These are phyloP conservation scores for Xerocomellus intermedius DNA, from an alignment of 768 basidiomycete genomes.

Conservation along the genomic window DNA sequence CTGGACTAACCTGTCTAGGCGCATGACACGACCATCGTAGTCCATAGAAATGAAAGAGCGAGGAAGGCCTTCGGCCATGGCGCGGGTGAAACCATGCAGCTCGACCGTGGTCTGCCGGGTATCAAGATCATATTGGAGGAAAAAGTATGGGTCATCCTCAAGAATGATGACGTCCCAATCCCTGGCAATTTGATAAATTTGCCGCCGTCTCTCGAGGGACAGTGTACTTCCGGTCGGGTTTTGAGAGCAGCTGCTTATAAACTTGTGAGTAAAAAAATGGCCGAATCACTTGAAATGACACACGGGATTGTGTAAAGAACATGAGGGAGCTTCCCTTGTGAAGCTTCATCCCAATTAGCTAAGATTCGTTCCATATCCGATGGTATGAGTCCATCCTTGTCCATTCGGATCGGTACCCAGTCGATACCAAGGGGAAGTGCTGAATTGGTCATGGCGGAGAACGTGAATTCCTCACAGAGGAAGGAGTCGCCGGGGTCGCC, in stretches of 20 bases:
- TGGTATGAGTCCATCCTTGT: conserved; percentile 50
- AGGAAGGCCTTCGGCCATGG: conserved; percentile 33
- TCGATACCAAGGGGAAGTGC: conserved; percentile 40
- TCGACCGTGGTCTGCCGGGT: conserved; percentile 23
- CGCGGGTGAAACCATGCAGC: conserved; percentile 26
- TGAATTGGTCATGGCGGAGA: conserved; percentile 41
- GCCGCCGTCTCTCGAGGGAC: conserved; percentile 42
- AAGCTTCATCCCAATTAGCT: conserved; percentile 41
- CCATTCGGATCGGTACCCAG: conserved; percentile 47
- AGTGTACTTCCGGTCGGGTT: conserved; percentile 53
- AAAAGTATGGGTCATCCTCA: conserved; percentile 53
- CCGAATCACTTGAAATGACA: conserved; percentile 15
- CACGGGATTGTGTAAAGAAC: conserved; percentile 52
- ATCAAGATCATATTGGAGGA: conserved; percentile 42
- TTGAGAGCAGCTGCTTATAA: conserved; percentile 33
- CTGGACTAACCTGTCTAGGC: conserved; percentile 40
- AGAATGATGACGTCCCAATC: conserved; percentile 52
- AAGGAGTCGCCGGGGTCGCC: conserved; percentile 43
- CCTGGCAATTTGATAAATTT: conserved; percentile 47
- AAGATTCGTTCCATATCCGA: conserved; percentile 46
- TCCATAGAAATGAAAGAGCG: conserved; percentile 49
- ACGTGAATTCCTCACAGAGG: conserved; percentile 44
- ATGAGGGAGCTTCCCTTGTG: conserved; percentile 47
- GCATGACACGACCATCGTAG: conserved; percentile 47
- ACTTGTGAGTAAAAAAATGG: not conserved